phyloP scores from a whole-genome alignment of 768 basidiomycete species.

The Heimioporus sp. region DNA sequence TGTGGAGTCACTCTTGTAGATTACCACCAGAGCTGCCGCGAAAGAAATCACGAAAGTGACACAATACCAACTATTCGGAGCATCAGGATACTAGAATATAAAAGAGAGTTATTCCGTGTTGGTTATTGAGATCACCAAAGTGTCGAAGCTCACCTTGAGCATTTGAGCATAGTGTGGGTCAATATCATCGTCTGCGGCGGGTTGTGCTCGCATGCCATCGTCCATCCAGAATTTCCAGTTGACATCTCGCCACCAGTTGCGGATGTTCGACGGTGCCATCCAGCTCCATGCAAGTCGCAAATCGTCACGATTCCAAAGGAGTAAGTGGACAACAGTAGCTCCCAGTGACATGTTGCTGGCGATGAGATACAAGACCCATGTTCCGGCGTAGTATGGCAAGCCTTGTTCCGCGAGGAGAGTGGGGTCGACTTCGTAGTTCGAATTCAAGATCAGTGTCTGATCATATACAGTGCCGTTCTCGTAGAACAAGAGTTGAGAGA shows the following conservation, averaged over 20 bases:
- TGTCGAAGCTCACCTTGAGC: slow-evolving; percentile 32
- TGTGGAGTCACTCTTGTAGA: slow-evolving; percentile 51
- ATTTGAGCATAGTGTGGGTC: slow-evolving; percentile 37
- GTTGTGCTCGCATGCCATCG: not conserved
- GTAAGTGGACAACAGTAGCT: slow-evolving; percentile 49
- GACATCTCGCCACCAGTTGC: slow-evolving; percentile 20
- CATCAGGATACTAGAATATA: not conserved
- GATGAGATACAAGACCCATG: slow-evolving; percentile 20
- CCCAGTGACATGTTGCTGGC: slow-evolving; percentile 29
- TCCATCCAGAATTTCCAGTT: not conserved
- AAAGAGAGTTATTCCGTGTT: not conserved
- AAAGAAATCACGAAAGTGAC: slow-evolving; percentile 28
- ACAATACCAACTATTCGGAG: not conserved
- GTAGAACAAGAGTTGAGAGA: slow-evolving; percentile 50
- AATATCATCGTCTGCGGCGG: not conserved
- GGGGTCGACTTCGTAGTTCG: slow-evolving; percentile 48
- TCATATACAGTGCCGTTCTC: slow-evolving; percentile 51
- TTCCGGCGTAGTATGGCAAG: slow-evolving; percentile 26
- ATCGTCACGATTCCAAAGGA: slow-evolving; percentile 53
- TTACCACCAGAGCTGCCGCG: slow-evolving; percentile 50
- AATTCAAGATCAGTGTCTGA: slow-evolving; percentile 50
- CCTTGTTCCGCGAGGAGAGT: slow-evolving; percentile 26
- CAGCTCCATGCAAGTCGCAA: slow-evolving; percentile 46
- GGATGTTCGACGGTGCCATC: slow-evolving; percentile 33
- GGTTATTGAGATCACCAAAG: slow-evolving; percentile 22